These are phyloP conservation scores for Avena sativa DNA, from an alignment of 176 grass and related monocot species.

Conservation along the genomic window DNA sequence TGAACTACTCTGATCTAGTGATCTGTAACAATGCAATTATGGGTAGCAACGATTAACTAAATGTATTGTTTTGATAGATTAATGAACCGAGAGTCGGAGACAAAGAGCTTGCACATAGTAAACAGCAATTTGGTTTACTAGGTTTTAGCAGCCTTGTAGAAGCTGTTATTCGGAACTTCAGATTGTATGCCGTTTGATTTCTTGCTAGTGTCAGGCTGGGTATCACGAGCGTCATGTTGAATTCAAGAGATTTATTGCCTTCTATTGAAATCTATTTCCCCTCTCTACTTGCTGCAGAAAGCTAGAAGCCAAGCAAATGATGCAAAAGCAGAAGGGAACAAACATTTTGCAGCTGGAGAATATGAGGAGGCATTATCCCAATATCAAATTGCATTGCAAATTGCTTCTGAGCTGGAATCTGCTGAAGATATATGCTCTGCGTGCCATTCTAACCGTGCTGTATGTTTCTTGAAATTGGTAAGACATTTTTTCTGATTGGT, in stretches of 20 bases:
- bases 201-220: not conserved
- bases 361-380: conserved; percentile 72
- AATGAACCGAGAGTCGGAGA: not conserved
- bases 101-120: not conserved
- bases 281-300: conserved; percentile 56
- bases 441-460: conserved; percentile 81
- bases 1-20: not conserved
- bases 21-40: conserved; percentile 18
- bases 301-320: conserved; percentile 79
- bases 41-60: not conserved
- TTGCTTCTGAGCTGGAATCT: conserved; percentile 80
- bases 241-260: not conserved
- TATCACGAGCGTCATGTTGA: not conserved
- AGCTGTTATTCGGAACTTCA: not conserved
- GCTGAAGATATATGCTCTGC: conserved; percentile 74
- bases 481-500: not conserved
- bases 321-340: conserved; percentile 91
- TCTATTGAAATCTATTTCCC: conserved; percentile 29
- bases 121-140: not conserved
- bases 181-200: conserved; percentile 10
- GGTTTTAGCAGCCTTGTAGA: not conserved
- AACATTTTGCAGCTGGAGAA: conserved; percentile 64
- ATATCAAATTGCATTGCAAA: conserved; percentile 73
- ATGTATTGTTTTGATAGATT: not conserved
- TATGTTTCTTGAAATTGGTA: conserved; percentile 95